phyloP scores from a whole-genome alignment of 2,329 filamentous ascomycete genomes.

The Zasmidium angulare region DNA sequence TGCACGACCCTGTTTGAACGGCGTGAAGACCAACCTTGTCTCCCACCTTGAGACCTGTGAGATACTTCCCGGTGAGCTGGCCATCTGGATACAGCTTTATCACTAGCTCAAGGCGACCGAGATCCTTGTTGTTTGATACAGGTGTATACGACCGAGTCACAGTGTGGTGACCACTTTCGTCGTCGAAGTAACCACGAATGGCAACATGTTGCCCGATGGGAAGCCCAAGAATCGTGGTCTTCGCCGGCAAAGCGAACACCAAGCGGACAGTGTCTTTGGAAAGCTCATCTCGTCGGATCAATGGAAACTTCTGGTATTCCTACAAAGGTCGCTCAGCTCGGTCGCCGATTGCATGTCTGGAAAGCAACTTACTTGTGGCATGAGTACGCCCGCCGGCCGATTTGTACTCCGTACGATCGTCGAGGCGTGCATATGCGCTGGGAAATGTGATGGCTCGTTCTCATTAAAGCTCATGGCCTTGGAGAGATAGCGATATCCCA shows the following conservation, averaged over 20 bases:
- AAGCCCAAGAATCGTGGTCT: constrained; percentile 31
- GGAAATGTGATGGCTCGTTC: background rate
- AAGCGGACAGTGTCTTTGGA: constrained; percentile 26
- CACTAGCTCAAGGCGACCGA: constrained; percentile 52
- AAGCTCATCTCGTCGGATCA: constrained; percentile 32
- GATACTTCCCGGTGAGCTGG: constrained; percentile 47
- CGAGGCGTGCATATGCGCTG: background rate
- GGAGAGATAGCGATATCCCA: constrained; percentile 15
- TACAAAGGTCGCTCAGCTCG: constrained; percentile 32
- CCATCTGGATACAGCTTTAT: constrained; percentile 55
- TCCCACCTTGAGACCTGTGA: constrained; percentile 49
- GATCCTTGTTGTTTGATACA: constrained; percentile 34
- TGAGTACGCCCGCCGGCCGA: constrained; percentile 48
- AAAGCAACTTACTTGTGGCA: background rate
- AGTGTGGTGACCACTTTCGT: constrained; percentile 12
- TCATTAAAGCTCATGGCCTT: constrained; percentile 8
- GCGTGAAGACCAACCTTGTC: no score
- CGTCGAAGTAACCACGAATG: constrained; percentile 28
- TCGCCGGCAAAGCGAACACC: constrained; percentile 28
- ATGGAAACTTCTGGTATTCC: constrained; percentile 49
- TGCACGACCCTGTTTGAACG: no score
- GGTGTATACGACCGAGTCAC: constrained; percentile 27
- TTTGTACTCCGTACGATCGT: constrained; percentile 4
- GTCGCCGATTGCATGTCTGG: constrained; percentile 25
- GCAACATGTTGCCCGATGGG: constrained; percentile 39